Evolutionary conservation across 441 rosid species (phyloP), one percentile per base, ranked within the genome.

Genomic region (Macaranga tanarius): DNA sequence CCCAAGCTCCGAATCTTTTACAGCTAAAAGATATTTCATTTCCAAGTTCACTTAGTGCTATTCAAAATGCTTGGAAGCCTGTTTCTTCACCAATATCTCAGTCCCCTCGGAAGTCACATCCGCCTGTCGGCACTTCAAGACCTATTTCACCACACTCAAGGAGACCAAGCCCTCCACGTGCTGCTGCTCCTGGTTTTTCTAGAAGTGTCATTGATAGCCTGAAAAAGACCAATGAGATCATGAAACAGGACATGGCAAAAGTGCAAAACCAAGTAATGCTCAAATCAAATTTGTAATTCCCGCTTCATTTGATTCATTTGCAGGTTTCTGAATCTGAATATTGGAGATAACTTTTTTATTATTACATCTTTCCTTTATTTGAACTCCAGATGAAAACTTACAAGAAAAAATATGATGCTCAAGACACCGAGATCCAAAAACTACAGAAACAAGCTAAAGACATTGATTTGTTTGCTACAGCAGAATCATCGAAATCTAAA

Each of bases 201-300:
- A 89, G 92, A 77, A 82, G 86, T 23, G 83, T 93, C 52, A 79
- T 93, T 44, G 97, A 92, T 75, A 92, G 98, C 82, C 90, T 93
- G 7, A 92, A 83, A 80, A 93, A 89, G 78, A 88, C 96, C 64
- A 93, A 93, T 42, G 98, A 89, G 25, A 80, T 77, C 61, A 74
- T 92, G 85, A 92, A 88, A 78, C 93, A 88, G 74, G 98, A 92
- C 75, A 82, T 90, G 79, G 60, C 84, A 28, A 93, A 89, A 80
- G 9, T 92, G 63, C 90, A 89, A 75, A 88, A 79, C 77, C 93
- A 93, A 79, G 97, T 92, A 86, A 77, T 10, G 22, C 38, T 77
- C 52, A 38, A 52, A 13, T n/a, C 58, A 40, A 40, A 59, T 60
- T 52, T 76, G 58, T 20, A 70, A 52, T 70, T 75, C 13, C 48